A percentile compares a stretch with the other conserved stretches of the same genome.
Conservation (phyloP, 2,329 filamentous ascomycete genomes). For the Diaporthe sp. region DNA sequence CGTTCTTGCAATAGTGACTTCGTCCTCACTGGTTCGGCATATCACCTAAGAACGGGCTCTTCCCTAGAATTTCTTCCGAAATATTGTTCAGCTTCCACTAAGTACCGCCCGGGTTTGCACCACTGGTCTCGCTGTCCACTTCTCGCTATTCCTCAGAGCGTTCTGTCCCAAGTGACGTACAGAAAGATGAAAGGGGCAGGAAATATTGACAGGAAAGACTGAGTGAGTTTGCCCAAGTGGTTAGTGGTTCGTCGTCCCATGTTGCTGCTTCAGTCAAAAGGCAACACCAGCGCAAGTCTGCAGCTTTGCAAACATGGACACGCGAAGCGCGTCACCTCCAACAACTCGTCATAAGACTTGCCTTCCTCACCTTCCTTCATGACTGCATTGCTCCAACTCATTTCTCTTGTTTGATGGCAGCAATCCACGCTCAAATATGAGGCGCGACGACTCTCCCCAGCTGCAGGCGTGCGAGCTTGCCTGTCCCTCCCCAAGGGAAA, state of each 20-base stretch:
- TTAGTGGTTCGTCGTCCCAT: background rate
- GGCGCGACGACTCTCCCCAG: background rate
- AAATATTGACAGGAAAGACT: background rate
- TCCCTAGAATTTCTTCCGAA: background rate
- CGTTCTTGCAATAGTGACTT: background rate
- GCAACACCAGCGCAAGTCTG: background rate
- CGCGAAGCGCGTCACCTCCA: background rate
- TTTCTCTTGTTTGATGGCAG: background rate
- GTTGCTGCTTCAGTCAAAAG: background rate
- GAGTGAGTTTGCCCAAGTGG: conserved; percentile 7
- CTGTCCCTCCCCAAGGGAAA: background rate
- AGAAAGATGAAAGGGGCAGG: background rate
- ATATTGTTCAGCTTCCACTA: background rate
- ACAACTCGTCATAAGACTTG: background rate
- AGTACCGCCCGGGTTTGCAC: background rate
- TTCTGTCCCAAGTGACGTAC: background rate
- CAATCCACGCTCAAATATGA: conserved; percentile 8
- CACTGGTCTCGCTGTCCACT: background rate
- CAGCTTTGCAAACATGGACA: conserved; percentile 7
- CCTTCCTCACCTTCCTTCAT: background rate
- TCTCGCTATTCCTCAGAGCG: too few species aligned
- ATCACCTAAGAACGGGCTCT: background rate
- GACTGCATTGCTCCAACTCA: background rate
- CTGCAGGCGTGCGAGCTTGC: conserved; percentile 12
- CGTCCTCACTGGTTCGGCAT: background rate